Conservation (phyloP, 192 early-diverging fungal genomes). For the Backusella mclennaniae region DNA sequence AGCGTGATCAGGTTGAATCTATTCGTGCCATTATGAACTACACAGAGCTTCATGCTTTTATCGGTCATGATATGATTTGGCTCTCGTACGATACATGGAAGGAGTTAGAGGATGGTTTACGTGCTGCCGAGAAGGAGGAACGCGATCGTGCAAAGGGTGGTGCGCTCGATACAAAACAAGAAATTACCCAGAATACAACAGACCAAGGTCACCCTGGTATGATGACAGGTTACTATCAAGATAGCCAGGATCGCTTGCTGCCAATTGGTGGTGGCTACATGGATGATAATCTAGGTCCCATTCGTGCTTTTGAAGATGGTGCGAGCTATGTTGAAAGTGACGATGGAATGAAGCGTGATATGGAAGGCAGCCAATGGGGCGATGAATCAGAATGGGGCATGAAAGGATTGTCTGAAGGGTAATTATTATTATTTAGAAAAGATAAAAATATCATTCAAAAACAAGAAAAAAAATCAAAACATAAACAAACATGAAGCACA, state of each 20-base stretch:
- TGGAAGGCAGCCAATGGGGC: slow-evolving; percentile 43
- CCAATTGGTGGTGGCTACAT: slow-evolving; percentile 9
- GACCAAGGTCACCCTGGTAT: not conserved
- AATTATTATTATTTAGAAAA: slow-evolving; percentile 13
- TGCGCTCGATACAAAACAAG: not conserved
- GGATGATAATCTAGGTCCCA: not conserved
- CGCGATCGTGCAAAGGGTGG: slow-evolving; percentile 38
- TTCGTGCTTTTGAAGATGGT: slow-evolving; percentile 29
- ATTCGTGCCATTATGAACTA: slow-evolving; percentile 46
- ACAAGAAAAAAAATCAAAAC: not conserved
- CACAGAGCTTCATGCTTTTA: slow-evolving; percentile 44
- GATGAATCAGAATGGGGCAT: slow-evolving; percentile 47
- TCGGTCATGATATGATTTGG: slow-evolving; percentile 62
- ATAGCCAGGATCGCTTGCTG: slow-evolving; percentile 13
- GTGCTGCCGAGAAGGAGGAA: slow-evolving; percentile 64
- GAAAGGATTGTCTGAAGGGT: slow-evolving; percentile 42
- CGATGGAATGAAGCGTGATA: slow-evolving; percentile 37
- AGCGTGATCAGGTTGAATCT: slow-evolving; percentile 40
- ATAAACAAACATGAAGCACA: slow-evolving; percentile 4
- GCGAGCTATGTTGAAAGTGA: slow-evolving; percentile 42
- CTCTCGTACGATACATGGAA: slow-evolving; percentile 66
- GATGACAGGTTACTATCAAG: slow-evolving; percentile 9
- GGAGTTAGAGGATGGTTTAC: slow-evolving; percentile 61
- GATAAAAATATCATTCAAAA: not conserved
- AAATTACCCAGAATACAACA: not conserved